phyloP scores from a whole-genome alignment of 2,329 filamentous ascomycete genomes.

The Pseudopithomyces maydicus region DNA sequence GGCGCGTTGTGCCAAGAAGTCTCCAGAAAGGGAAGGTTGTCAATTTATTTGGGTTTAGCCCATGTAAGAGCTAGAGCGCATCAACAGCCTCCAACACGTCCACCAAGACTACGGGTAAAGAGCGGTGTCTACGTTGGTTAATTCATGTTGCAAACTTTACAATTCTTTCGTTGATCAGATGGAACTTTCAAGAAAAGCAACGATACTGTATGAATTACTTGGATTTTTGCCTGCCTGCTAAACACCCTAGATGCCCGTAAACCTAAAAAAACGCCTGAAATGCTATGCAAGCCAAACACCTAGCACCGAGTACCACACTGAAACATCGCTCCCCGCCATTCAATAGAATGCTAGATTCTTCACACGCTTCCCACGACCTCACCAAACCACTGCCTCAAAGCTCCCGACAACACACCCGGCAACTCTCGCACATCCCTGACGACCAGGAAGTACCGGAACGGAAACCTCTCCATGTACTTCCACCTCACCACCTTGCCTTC shows the following conservation, averaged over 20 bases:
- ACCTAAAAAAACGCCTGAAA: background rate
- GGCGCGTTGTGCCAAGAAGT: background rate
- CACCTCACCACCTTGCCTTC: constrained; percentile 77
- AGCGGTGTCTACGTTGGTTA: no score
- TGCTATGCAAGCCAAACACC: background rate
- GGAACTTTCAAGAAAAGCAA: no score
- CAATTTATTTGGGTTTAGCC: background rate
- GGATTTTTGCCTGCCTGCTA: background rate
- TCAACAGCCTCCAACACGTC: no score
- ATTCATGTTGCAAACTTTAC: no score
- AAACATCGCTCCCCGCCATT: background rate
- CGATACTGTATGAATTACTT: background rate
- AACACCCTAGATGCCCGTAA: background rate
- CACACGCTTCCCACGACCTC: constrained; percentile 59
- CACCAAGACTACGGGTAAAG: no score
- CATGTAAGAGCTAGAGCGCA: background rate
- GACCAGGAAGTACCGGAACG: constrained; percentile 95
- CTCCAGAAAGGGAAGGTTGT: background rate
- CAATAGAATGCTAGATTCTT: background rate
- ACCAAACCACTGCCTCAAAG: constrained; percentile 95
- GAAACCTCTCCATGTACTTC: constrained; percentile 92
- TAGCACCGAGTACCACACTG: background rate
- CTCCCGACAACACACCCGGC: constrained; percentile 82
- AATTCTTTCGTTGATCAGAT: no score
- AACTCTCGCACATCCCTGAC: constrained; percentile 91